Conservation (phyloP, 176 grass and related monocot species). For the Guadua angustifolia region DNA sequence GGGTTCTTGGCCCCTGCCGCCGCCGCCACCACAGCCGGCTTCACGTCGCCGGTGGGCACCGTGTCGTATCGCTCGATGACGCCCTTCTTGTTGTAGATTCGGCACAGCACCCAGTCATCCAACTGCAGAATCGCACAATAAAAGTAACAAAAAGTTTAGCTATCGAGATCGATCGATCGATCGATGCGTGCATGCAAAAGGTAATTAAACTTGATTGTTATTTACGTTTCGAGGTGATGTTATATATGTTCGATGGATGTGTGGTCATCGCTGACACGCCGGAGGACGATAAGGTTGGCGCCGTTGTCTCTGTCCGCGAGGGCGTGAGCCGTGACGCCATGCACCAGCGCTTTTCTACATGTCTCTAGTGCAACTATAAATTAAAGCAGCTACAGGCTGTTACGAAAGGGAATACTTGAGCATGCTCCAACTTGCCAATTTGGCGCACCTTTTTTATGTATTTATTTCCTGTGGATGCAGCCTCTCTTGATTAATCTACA, state of each 20-base stretch:
- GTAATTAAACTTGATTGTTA: neutral
- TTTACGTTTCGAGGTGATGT: neutral
- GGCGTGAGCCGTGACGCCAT: conserved; percentile 63
- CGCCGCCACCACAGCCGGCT: conserved; percentile 17
- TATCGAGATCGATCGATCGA: neutral
- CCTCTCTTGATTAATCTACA: neutral
- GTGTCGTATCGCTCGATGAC: conserved; percentile 63
- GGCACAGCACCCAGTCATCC: conserved; percentile 95
- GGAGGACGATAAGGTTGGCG: conserved; percentile 8
- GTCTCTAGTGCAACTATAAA: neutral
- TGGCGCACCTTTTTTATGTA: conserved; percentile 7
- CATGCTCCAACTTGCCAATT: conserved; percentile 51
- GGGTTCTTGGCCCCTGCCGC: conserved; percentile 26
- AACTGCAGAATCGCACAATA: conserved; percentile 45
- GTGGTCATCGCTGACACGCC: neutral
- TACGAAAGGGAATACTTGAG: conserved; percentile 30
- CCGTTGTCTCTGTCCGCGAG: conserved; percentile 32
- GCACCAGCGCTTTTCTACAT: conserved; percentile 3
- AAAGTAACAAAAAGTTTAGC: neutral
- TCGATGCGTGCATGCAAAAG: neutral
- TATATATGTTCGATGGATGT: conserved; percentile 22
- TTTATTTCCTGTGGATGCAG: neutral
- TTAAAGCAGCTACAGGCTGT: conserved; percentile 17
- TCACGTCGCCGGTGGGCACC: conserved; percentile 37
- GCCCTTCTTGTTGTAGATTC: conserved; percentile 98